phyloP scores from a whole-genome alignment of 192 early-diverging fungal species.

The Coemansia asiatica region DNA sequence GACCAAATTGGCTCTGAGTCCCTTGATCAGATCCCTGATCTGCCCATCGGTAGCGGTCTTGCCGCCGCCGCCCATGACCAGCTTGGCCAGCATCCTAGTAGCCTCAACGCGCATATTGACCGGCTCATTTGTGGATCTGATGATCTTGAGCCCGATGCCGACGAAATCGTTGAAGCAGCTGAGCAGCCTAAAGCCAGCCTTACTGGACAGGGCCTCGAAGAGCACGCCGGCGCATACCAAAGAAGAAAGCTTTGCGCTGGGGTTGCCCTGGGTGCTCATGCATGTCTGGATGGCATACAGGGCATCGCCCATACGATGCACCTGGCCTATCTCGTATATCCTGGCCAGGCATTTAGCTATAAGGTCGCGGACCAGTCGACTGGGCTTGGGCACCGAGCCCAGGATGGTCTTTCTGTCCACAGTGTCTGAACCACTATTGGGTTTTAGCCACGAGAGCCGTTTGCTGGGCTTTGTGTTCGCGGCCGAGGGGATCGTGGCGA shows the following conservation, averaged over 20 bases:
- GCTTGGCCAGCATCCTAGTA: slow-evolving; percentile 60
- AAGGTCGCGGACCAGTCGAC: slow-evolving; percentile 33
- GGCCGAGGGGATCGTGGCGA: slow-evolving; percentile 66
- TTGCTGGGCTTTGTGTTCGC: slow-evolving; percentile 63
- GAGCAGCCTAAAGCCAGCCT: slow-evolving; percentile 50
- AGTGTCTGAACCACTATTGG: slow-evolving; percentile 66
- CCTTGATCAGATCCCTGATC: slow-evolving; percentile 72
- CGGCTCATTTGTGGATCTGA: slow-evolving; percentile 17
- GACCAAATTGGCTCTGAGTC: slow-evolving; percentile 60
- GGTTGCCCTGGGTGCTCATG: slow-evolving; percentile 11
- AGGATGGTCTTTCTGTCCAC: slow-evolving; percentile 54
- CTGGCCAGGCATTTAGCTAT: slow-evolving; percentile 33
- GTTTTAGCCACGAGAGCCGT: slow-evolving; percentile 66
- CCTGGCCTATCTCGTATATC: slow-evolving; percentile 32
- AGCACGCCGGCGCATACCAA: slow-evolving; percentile 75
- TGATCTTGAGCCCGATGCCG: slow-evolving; percentile 1
- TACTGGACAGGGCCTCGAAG: slow-evolving; percentile 64
- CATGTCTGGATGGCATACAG: slow-evolving; percentile 33
- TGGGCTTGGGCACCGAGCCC: slow-evolving; percentile 27
- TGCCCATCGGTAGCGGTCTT: slow-evolving; percentile 68
- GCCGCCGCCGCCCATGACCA: slow-evolving; percentile 71
- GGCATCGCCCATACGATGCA: slow-evolving; percentile 38
- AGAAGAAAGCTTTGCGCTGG: slow-evolving; percentile 50
- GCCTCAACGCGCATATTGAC: slow-evolving; percentile 69
- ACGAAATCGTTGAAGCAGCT: slow-evolving; percentile 55